These are phyloP conservation scores for Leptomonas seymouri DNA, from an alignment of 208 protist species.

Conservation along the genomic window DNA sequence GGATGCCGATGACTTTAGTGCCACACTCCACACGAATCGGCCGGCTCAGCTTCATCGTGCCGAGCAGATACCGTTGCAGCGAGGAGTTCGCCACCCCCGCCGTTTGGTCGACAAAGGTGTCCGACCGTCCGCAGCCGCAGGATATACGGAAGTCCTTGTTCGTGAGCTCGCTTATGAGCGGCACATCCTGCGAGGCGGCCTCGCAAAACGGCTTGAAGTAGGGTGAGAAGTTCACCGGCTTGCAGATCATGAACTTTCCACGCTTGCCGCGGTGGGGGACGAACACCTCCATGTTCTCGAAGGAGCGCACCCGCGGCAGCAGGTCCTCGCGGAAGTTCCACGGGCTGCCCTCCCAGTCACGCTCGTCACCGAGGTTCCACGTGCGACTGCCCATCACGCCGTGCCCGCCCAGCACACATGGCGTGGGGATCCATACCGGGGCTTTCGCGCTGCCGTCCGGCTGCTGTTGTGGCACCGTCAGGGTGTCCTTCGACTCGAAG, in stretches of 20 bases:
- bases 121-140: slow-evolving; percentile 60
- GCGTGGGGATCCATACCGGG: slow-evolving; percentile 68
- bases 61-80: slow-evolving; percentile 75
- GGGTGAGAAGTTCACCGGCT: slow-evolving; percentile 61
- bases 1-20: slow-evolving; percentile 54
- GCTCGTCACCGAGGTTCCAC: slow-evolving; percentile 72
- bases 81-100: slow-evolving; percentile 65
- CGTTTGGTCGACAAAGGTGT: slow-evolving; percentile 62
- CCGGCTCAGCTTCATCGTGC: slow-evolving; percentile 63
- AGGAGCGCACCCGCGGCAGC: slow-evolving; percentile 55
- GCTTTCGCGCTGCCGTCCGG: slow-evolving; percentile 24
- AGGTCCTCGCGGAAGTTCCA: slow-evolving; percentile 78
- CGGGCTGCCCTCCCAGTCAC: slow-evolving; percentile 63
- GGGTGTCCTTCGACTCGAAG: slow-evolving; percentile 57
- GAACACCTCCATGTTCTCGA: slow-evolving; percentile 71
- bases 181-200: slow-evolving; percentile 69
- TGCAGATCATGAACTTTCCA: slow-evolving; percentile 70
- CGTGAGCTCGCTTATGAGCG: slow-evolving; percentile 74
- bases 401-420: slow-evolving; percentile 74
- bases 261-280: slow-evolving; percentile 71
- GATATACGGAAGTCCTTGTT: slow-evolving; percentile 54
- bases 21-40: slow-evolving; percentile 67
- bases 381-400: slow-evolving; percentile 81
- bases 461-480: slow-evolving; percentile 54
- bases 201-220: slow-evolving; percentile 78